Evolutionary conservation across 768 basidiomycete genomes (phyloP), one percentile per base, ranked within the genome.

Genomic region (Coprinellus aureogranulatus): DNA sequence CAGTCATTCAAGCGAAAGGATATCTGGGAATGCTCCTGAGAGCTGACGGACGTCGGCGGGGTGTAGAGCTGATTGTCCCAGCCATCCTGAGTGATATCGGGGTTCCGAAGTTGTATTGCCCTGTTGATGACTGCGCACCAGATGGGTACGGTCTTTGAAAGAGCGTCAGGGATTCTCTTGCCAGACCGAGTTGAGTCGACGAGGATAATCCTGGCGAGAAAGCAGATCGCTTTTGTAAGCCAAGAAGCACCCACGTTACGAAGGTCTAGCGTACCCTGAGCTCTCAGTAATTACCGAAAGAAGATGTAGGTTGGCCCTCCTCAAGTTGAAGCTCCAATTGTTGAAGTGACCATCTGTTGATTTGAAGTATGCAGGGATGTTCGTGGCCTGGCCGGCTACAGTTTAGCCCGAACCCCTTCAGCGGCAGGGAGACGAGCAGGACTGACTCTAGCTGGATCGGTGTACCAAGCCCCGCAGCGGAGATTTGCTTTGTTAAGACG

Each of bases 391-490:
- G 22, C n/a, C 42, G 40, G 4, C 3, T 45, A 27, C n/a, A 14
- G 8, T 34, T 44, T 20, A 58, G 45, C 22, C 25, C 10, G 4
- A 25, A 25, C 42, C 23, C 20, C 28, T 47, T 47, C 47, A 8
- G 18, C 49, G 20, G 14, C 45, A 37, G n/a, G 18, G 45, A 34
- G 50, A 59, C 42, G 27, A 53, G 46, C 42, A 41, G 53, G 34
- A 64, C 79, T 65, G 66, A 86, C 86, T 55, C 86, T 80, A 6
- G 64, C 58, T 20, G 93, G 90, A 63, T 93, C 80, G 5, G 88
- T 84, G 69, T 97, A 98, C 95, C 95, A 98, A 6, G 88, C 88
- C 3, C 96, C 96, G 65, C 94, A 97, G 23, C 96, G 84, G 65
- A 94, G 81, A 68, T 98, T 98, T 2, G 96, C 93, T 90, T 66